Percentiles rank a stretch among this genome's conserved stretches.
phyloP scores from a whole-genome alignment of 2,329 filamentous ascomycete species.

The Ophiosphaerella herpotricha region DNA sequence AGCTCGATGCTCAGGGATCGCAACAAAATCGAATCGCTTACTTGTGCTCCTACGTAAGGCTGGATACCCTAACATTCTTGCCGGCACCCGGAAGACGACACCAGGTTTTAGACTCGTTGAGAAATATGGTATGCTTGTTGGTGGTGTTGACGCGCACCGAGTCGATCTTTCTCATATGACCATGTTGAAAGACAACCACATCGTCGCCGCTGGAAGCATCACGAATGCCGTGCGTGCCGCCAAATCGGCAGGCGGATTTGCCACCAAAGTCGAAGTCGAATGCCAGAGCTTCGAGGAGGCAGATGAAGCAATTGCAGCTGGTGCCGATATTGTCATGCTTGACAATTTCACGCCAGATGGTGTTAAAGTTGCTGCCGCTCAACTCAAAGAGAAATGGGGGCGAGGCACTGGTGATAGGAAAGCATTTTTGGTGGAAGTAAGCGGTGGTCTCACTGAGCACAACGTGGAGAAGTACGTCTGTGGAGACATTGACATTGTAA shows the following conservation, averaged over 20 bases:
- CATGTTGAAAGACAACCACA: conserved; percentile 99
- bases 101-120: conserved; percentile 94
- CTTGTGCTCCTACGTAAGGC: conserved; percentile 59
- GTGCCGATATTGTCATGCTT: conserved; percentile 95
- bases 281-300: conserved; percentile 87
- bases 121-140: conserved; percentile 97
- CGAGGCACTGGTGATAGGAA: conserved; percentile 63
- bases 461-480: conserved; percentile 83
- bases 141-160: conserved; percentile 87
- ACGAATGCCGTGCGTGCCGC: conserved; percentile 83
- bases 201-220: conserved; percentile 87
- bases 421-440: conserved; percentile 83
- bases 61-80: conserved; percentile 83
- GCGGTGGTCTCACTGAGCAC: conserved; percentile 81
- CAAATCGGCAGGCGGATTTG: conserved; percentile 82
- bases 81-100: conserved; percentile 95
- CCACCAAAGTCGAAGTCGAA: conserved; percentile 94
- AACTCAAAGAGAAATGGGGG: conserved; percentile 79
- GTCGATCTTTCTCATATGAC: conserved; percentile 91
- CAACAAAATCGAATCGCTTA: conserved; percentile 63
- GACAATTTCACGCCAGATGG: conserved; percentile 89
- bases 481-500: conserved; percentile 89
- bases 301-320: conserved; percentile 85
- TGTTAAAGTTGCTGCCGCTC: conserved; percentile 73
- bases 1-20: conserved; percentile 88